A percentile compares a stretch with the other conserved stretches of the same genome.
Conservation (phyloP, 1,284 basidiomycete genomes). For the Volvariella volvacea region DNA sequence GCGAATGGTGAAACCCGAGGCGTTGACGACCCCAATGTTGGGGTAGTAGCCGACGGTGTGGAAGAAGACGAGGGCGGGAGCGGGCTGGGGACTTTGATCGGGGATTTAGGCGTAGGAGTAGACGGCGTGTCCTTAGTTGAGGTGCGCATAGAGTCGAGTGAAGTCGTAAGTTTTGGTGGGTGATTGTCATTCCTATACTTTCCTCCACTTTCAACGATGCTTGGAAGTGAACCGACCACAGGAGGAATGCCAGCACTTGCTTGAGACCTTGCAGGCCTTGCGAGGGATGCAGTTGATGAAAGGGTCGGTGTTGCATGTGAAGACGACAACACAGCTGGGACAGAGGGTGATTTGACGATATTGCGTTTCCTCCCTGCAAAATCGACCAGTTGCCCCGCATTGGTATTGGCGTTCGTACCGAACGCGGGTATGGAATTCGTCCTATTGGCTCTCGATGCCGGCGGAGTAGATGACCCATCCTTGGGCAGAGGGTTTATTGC, state of each 20-base stretch:
- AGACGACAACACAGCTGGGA: constrained; percentile 60
- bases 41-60: too few relatives aligned
- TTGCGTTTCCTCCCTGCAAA: constrained; percentile 22
- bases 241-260: too few relatives aligned
- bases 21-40: too few relatives aligned
- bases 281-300: constrained; percentile 68
- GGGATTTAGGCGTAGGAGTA: constrained; percentile 1
- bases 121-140: background rate
- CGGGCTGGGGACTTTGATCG: constrained; percentile 6
- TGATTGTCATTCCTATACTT: too few relatives aligned
- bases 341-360: constrained; percentile 46
- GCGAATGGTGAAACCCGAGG: too few relatives aligned
- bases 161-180: too few relatives aligned
- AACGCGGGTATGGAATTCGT: constrained; percentile 1
- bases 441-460: constrained; percentile 4
- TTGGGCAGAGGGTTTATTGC: constrained; percentile 1
- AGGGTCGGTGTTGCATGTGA: constrained; percentile 64
- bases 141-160: too few relatives aligned
- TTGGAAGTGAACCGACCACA: too few relatives aligned
- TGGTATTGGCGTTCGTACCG: constrained; percentile 15
- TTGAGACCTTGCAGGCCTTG: constrained; percentile 30
- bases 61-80: too few relatives aligned
- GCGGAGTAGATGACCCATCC: background rate
- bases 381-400: constrained; percentile 17
- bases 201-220: too few relatives aligned